Evolutionary conservation across 1,284 basidiomycete species (phyloP), one percentile per base, ranked within the genome.

Genomic region (Sanghuangporus sanghuang): DNA sequence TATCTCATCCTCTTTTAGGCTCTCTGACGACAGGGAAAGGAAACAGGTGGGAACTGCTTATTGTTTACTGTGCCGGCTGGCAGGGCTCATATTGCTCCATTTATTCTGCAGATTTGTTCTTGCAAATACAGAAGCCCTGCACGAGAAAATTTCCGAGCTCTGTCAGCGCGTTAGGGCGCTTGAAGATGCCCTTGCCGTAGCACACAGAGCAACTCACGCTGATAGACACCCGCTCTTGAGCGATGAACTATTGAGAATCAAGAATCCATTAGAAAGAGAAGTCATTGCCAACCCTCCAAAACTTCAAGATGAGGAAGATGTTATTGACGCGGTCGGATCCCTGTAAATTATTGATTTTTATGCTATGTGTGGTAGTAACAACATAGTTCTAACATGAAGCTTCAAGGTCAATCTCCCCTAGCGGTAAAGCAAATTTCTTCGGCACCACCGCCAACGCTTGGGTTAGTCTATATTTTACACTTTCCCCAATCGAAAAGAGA

Each of bases 11-110:
- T 64, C 61, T 61, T 42, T 21, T 70, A 87, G 85, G 84, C 16
- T 86, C 85, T 48, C 77, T 89, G 55, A 87, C 86, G 6, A 87
- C 86, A n/a, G 85, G 86, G 62, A 87, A 86, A 71, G 86, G 86
- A 18, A 89, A 87, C 71, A 77, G 86, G 85, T 85, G 61, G 27
- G 64, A 59, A 69, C 49, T 68, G 23, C 52, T 39, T 62, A 18
- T 62, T 57, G 44, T 18, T 35, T 40, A n/a, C 42, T 59, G 36
- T 57, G n/a, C 36, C 64, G 53, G 42, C 16, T 21, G 8, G 48
- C 42, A 23, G n/a, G 57, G 44, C 21, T 21, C 64, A 46, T 21
- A 18, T 32, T 32, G 40, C 21, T 23, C n/a, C 36, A 32, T 44
- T 36, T 63, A 1, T 52, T n/a, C 46, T 9, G 18, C 63, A 87